Evolutionary conservation across 257 asterid species (phyloP), one percentile per base, ranked within the genome.

Genomic region (Ophiorrhiza pumila): DNA sequence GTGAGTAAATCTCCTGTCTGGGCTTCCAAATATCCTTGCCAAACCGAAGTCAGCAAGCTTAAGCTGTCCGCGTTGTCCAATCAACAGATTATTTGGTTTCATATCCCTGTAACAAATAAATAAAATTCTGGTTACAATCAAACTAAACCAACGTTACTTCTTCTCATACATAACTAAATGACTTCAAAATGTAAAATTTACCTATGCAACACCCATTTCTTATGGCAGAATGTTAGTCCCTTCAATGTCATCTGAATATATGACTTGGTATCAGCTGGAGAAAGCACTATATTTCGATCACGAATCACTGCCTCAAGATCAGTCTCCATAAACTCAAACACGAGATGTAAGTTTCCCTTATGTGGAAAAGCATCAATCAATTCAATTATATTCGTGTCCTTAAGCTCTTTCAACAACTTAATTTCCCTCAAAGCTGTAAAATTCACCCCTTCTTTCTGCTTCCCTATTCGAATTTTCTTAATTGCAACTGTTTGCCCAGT

Each of bases 261-360:
- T 5, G 99, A 94, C 85, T 94, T 94, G 75, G 87, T 85, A 80
- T 94, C 99, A 52, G 95, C 93, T 20, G 99, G 98, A 14, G 99
- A 91, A 46, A 94, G 97, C 71, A 94, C 85, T 32, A 92, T 92
- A 76, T 92, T 89, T 71, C 93, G 85, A 80, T 95, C 98, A 57
- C 98, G 97, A 77, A 95, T 95, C 74, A 95, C 99, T 8, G 99
- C 97, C 82, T 95, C 99, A 18, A 95, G 84, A 82, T 95, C 98
- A 47, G 99, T 95, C 90, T 95, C 99, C 99, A 95, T 95, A 77
- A 95, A 95, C 84, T 95, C 99, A 83, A 95, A 95, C 80, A 95
- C 99, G 46, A 95, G 97, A 82, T 92, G 96, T 88, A 95, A 81
- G 84, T 95, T 95, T 69, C 96, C 99, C 69, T 95, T 92, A 77